phyloP scores from a whole-genome alignment of 2,329 filamentous ascomycete genomes.

The Parastagonospora avenae region DNA sequence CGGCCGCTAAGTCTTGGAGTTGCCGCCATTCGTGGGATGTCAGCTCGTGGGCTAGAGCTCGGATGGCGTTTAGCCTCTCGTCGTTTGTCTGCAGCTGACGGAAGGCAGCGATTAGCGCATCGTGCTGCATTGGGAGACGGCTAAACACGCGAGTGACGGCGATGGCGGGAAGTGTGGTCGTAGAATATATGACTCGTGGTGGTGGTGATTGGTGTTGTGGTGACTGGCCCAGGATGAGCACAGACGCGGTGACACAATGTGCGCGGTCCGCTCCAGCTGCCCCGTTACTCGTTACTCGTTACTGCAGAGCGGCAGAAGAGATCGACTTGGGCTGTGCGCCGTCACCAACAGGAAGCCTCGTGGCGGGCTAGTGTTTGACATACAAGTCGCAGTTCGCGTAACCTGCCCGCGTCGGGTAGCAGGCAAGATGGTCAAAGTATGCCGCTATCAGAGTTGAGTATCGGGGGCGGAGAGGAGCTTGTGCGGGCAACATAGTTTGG shows the following conservation, averaged over 20 bases:
- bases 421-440: too few relatives aligned
- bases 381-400: too few relatives aligned
- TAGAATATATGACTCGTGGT: neutral
- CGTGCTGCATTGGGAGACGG: slow-evolving; percentile 4
- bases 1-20: slow-evolving; percentile 19
- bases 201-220: neutral
- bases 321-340: too few relatives aligned
- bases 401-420: too few relatives aligned
- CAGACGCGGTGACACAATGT: neutral
- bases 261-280: neutral
- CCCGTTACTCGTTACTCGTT: too few relatives aligned
- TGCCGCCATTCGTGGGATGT: slow-evolving; percentile 39
- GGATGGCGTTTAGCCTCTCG: slow-evolving; percentile 28
- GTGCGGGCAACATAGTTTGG: too few relatives aligned
- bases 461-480: too few relatives aligned
- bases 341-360: too few relatives aligned
- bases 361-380: too few relatives aligned
- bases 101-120: slow-evolving; percentile 23
- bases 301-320: too few relatives aligned
- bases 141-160: neutral
- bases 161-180: slow-evolving; percentile 2
- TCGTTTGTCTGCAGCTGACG: slow-evolving; percentile 13
- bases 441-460: too few relatives aligned
- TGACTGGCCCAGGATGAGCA: neutral
- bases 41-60: slow-evolving; percentile 28